These are phyloP conservation scores for Salvia rosmarinus DNA, from an alignment of 257 asterid species.

Conservation along the genomic window DNA sequence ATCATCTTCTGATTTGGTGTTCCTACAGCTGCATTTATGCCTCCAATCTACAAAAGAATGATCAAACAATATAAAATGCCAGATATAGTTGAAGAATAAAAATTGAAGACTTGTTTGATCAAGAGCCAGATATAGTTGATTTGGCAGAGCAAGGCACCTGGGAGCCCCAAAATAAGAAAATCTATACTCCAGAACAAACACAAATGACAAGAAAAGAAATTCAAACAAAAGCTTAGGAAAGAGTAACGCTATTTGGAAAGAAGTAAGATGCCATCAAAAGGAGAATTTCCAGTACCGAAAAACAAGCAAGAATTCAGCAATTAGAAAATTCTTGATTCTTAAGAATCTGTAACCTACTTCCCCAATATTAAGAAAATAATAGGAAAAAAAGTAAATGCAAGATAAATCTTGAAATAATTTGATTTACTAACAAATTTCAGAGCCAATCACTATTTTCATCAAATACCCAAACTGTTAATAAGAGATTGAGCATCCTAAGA, in stretches of 20 bases:
- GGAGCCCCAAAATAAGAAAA: neutral
- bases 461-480: neutral
- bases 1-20: no score
- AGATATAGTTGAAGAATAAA: no score
- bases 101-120: no score
- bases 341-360: neutral
- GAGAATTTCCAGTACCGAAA: no score
- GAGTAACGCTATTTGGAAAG: neutral
- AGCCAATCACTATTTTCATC: neutral
- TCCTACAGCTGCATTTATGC: no score
- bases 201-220: neutral
- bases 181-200: neutral
- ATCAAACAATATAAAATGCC: no score
- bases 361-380: neutral
- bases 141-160: neutral
- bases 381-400: neutral
- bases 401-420: neutral
- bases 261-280: neutral
- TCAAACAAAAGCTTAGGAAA: neutral
- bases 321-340: no score
- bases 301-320: no score
- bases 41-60: no score
- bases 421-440: neutral
- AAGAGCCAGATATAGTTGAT: neutral
- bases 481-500: neutral